Evolutionary conservation across 2,329 filamentous ascomycete species (phyloP), one percentile per base, ranked within the genome.

Genomic region (Calonectria leucothoes): DNA sequence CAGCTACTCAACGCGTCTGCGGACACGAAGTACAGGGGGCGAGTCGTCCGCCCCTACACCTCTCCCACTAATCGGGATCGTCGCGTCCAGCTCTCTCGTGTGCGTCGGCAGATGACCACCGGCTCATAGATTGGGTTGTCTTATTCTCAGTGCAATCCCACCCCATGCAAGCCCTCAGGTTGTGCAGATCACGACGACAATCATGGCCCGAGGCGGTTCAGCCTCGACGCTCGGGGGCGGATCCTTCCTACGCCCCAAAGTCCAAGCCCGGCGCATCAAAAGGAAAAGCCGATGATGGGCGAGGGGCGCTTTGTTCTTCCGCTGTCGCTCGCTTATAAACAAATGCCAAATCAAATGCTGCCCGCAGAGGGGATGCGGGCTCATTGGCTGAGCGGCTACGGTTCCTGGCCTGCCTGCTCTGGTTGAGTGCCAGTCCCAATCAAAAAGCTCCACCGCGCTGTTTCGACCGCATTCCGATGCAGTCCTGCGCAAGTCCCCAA

Each of bases 391-490:
- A 75, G 52, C 49, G 45, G 70, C 51, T 66, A 33, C 33, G 55
- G 31, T 59, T 37, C 55, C 55, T 52, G 49, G 27, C 14, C 27
- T n/a, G 29, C 48, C 48, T 49, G 65, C 42, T 65, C 51, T 67
- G 51, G 55, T 51, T 39, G 71, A 75, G 37, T 75, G 63, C 74
- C 63, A 68, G 67, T 55, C 29, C 69, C 67, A 66, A 45, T 51
- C 23, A 27, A 64, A 59, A 35, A 65, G 29, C 67, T 64, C 51
- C 33, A 37, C 48, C 29, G 17, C 57, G 63, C 39, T 49, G 65
- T 51, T 35, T 63, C 72, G 55, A 42, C 49, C 66, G 69, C 69
- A 71, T 74, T 74, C 72, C 70, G 72, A 39, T 61, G 55, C 33
- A 37, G 55, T 61, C 45, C 42, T 73, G 65, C 48, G 69, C 61